Percentiles rank a stretch among this genome's conserved stretches.
Evolutionary conservation across 495 filamentous ascomycete genomes (phyloP).

Genomic region (Penicillium lividum): DNA sequence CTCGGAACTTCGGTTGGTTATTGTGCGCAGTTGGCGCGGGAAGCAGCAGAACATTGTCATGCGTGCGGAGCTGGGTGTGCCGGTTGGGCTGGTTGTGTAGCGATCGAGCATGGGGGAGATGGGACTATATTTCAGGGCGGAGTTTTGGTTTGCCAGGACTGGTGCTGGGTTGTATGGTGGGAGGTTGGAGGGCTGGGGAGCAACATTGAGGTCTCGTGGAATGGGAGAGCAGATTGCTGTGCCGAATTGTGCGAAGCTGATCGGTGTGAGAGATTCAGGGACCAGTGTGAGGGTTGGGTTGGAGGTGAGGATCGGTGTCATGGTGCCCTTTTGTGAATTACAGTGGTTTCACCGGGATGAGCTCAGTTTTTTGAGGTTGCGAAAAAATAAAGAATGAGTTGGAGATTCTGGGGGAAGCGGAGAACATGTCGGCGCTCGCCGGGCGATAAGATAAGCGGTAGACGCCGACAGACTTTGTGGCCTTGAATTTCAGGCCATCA

Average conservation of each 20-base stretch:
- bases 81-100: slow-evolving; percentile 66
- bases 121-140: slow-evolving; percentile 80
- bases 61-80: slow-evolving; percentile 55
- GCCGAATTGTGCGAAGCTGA: slow-evolving; percentile 78
- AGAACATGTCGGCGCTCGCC: slow-evolving; percentile 1
- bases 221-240: slow-evolving; percentile 75
- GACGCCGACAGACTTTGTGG: neutral
- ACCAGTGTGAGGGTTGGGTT: slow-evolving; percentile 38
- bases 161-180: slow-evolving; percentile 40
- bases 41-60: slow-evolving; percentile 92
- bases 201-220: slow-evolving; percentile 50
- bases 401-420: slow-evolving; percentile 2
- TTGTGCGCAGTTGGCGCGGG: slow-evolving; percentile 55
- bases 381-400: neutral
- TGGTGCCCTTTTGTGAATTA: slow-evolving; percentile 3
- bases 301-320: slow-evolving; percentile 37
- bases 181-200: slow-evolving; percentile 40
- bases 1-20: slow-evolving; percentile 18
- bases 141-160: slow-evolving; percentile 76
- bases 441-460: slow-evolving; percentile 1
- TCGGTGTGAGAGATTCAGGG: slow-evolving; percentile 61
- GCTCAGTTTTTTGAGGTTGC: neutral
- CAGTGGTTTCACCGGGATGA: neutral
- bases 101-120: slow-evolving; percentile 69
- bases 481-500: neutral